Percentiles rank a stretch among this genome's conserved stretches.
These are phyloP conservation scores for Wickerhamiella sergipiensis DNA, from an alignment of 805 yeast species.

Conservation along the genomic window DNA sequence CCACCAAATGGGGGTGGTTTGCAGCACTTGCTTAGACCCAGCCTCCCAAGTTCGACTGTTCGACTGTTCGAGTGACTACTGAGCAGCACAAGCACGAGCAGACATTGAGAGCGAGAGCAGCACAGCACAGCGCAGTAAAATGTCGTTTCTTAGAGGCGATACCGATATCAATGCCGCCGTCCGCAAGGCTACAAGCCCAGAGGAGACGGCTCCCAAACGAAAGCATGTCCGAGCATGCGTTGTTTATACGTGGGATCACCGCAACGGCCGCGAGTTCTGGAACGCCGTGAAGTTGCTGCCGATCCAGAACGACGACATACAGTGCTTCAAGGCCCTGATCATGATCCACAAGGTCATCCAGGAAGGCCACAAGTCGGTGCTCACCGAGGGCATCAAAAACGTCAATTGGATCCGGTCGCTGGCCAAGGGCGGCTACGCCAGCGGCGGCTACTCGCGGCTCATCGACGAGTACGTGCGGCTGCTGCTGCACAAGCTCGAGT, in stretches of 20 bases:
- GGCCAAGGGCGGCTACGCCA: conserved; percentile 29
- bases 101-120: not conserved
- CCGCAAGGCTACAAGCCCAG: conserved; percentile 73
- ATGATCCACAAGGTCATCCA: conserved; percentile 86
- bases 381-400: conserved; percentile 69
- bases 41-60: too few relatives aligned
- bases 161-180: conserved; percentile 35
- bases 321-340: conserved; percentile 72
- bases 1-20: too few relatives aligned
- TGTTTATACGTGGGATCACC: conserved; percentile 93
- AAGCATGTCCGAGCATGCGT: conserved; percentile 94
- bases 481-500: conserved; percentile 57
- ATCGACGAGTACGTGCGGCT: conserved; percentile 65
- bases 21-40: too few relatives aligned
- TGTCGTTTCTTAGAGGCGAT: conserved; percentile 24
- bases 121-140: too few relatives aligned
- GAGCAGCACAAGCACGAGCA: not conserved
- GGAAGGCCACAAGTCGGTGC: conserved; percentile 86
- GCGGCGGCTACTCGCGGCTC: conserved; percentile 44
- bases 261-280: conserved; percentile 75
- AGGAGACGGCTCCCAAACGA: conserved; percentile 86
- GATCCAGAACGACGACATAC: conserved; percentile 67
- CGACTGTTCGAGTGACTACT: too few relatives aligned
- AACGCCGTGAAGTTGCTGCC: conserved; percentile 68
- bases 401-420: conserved; percentile 65